Base-by-base conservation (phyloP, 2,329 filamentous ascomycete species). In the Chaetomium strumarium region DNA sequence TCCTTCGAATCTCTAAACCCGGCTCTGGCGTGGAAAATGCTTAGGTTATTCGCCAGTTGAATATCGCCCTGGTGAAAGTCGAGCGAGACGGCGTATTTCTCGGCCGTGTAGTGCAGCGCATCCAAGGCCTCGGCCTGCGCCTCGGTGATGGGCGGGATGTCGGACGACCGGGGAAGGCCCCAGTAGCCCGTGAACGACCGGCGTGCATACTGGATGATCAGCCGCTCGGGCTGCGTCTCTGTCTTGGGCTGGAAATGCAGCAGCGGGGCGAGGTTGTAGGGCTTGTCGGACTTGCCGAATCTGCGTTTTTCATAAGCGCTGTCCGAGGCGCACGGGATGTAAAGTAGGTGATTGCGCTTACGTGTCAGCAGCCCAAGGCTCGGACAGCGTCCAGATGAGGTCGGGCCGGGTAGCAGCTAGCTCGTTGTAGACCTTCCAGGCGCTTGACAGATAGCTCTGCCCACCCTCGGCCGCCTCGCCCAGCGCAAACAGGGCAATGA, bases 381-480 rank as follows among this genome's bases (percentile, higher is more conserved):
- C 70, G 0, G 76, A 67, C 24, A 86, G 65, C 0, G 78, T 82
- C 3, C 72, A 68, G 33, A 86, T 77, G 12, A 85, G 66, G 59
- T 85, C 81, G 0, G 81, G 81, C 16, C 81, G 67, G 1, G 73
- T 78, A 17, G 66, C 67, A 0, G 81, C 81, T 2, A 86, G 68
- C 62, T 84, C 75, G 57, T 85, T 85, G 63, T 85, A 85, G 2
- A 85, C 76, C 2, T 70, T 69, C 74, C 77, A 80, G 24, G 74
- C 78, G 59, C 79, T 81, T 0, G 79, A 75, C 11, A 85, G 65
- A 54, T 76, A 76, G 59, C 80, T 84, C 53, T 77, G 69, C 1
- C 83, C 82, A 0, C 83, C 83, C 2, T 69, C 67, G 0, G 73
- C 74, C 0, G 80, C 76, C 10, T 74, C 73, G 16, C 72, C 69